These are phyloP conservation scores for Candida nemodendra DNA, from an alignment of 805 yeast genomes.

Conservation along the genomic window DNA sequence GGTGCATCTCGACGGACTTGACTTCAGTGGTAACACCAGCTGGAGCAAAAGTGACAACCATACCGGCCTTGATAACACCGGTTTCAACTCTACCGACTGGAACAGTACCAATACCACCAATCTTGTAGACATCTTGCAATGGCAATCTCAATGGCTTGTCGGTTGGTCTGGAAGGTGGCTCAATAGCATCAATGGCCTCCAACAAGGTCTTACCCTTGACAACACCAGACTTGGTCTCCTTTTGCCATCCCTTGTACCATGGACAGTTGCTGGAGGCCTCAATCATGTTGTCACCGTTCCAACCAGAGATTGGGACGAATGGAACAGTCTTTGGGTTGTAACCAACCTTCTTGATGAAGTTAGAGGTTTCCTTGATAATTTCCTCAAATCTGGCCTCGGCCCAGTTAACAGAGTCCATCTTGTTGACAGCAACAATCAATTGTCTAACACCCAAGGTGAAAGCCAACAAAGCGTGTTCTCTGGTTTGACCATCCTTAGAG, in stretches of 20 bases:
- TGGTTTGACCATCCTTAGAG: slow-evolving; percentile 92
- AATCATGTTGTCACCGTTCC: slow-evolving; percentile 93
- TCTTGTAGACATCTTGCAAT: slow-evolving; percentile 89
- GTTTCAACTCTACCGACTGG: slow-evolving; percentile 95
- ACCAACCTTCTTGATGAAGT: slow-evolving; percentile 84
- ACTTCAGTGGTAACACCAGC: slow-evolving; percentile 88
- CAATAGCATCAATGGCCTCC: slow-evolving; percentile 82
- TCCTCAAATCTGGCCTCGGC: slow-evolving; percentile 76
- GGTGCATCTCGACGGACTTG: slow-evolving; percentile 88
- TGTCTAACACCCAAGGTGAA: slow-evolving; percentile 86
- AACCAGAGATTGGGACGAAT: slow-evolving; percentile 89
- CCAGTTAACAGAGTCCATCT: slow-evolving; percentile 95
- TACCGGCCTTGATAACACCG: slow-evolving; percentile 89
- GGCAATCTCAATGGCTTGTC: slow-evolving; percentile 89
- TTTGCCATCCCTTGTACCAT: slow-evolving; percentile 86
- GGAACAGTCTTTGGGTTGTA: slow-evolving; percentile 79
- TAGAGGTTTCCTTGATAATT: slow-evolving; percentile 71
- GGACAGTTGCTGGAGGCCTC: slow-evolving; percentile 79
- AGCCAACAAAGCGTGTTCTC: slow-evolving; percentile 91
- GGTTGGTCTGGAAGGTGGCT: slow-evolving; percentile 77
- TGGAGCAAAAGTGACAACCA: slow-evolving; percentile 87
- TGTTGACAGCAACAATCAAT: slow-evolving; percentile 87
- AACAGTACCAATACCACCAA: slow-evolving; percentile 89
- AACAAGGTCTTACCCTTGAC: slow-evolving; percentile 77
- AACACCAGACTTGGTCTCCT: slow-evolving; percentile 76